Conservation (phyloP, 495 filamentous ascomycete genomes). For the Aspergillus baeticus region DNA sequence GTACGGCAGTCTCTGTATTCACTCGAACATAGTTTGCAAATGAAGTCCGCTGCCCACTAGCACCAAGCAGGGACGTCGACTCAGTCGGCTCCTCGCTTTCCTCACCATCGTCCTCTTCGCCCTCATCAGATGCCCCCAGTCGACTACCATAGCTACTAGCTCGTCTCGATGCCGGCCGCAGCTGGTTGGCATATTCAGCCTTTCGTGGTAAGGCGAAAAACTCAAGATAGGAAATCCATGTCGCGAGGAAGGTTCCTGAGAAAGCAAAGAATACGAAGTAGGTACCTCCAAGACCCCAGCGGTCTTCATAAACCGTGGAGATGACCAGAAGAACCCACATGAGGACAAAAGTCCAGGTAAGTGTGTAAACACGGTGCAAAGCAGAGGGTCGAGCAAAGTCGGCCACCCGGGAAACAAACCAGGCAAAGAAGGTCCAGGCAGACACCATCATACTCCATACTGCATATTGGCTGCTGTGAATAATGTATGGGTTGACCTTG, state of each 20-base stretch:
- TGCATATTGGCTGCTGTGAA: slow-evolving; percentile 82
- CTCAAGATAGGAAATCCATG: slow-evolving; percentile 72
- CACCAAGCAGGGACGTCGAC: slow-evolving; percentile 72
- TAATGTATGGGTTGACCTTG: slow-evolving; percentile 82
- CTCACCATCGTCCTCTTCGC: slow-evolving; percentile 34
- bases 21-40: slow-evolving; percentile 69
- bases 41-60: slow-evolving; percentile 55
- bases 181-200: slow-evolving; percentile 52
- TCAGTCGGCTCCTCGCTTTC: slow-evolving; percentile 66
- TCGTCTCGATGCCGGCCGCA: slow-evolving; percentile 31
- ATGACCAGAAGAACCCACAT: slow-evolving; percentile 71
- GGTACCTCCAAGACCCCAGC: slow-evolving; percentile 66
- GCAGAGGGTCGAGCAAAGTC: slow-evolving; percentile 84
- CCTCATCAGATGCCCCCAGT: slow-evolving; percentile 34
- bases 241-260: slow-evolving; percentile 69
- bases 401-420: slow-evolving; percentile 80
- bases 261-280: slow-evolving; percentile 86
- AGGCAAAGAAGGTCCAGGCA: slow-evolving; percentile 75
- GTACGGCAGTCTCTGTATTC: slow-evolving; percentile 27
- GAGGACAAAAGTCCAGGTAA: slow-evolving; percentile 78
- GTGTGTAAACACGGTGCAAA: slow-evolving; percentile 74
- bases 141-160: slow-evolving; percentile 45
- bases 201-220: slow-evolving; percentile 76
- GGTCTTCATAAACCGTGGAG: slow-evolving; percentile 71
- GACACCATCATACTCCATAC: slow-evolving; percentile 86